These are phyloP conservation scores for Stephania japonica DNA, from an alignment of 164 flowering plant genomes.

Conservation along the genomic window DNA sequence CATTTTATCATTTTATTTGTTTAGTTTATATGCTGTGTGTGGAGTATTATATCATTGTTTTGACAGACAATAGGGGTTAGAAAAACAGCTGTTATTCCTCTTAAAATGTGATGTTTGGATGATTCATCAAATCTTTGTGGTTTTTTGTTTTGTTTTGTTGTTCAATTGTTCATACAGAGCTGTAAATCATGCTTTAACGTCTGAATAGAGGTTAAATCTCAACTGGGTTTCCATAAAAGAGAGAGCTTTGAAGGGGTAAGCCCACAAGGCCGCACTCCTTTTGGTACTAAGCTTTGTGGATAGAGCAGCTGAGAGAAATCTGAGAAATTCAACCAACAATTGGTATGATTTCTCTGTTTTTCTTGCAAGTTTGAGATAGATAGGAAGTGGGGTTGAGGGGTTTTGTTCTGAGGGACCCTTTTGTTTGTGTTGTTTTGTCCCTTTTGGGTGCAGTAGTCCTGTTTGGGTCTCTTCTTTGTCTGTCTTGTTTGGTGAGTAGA, in stretches of 20 bases:
- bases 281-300: neutral
- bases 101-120: slow-evolving; percentile 6
- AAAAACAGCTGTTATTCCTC: slow-evolving; percentile 3
- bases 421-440: slow-evolving; percentile 3
- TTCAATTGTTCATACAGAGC: neutral
- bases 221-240: too few relatives aligned
- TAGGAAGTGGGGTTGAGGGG: neutral
- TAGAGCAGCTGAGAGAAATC: neutral
- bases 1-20: too few relatives aligned
- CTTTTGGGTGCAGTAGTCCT: neutral
- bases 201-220: too few relatives aligned
- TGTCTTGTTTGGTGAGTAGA: slow-evolving; percentile 10
- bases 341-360: slow-evolving; percentile 4
- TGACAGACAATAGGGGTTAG: neutral
- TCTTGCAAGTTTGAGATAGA: neutral
- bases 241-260: neutral
- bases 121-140: neutral
- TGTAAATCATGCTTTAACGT: too few relatives aligned
- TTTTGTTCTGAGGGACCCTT: neutral
- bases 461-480: neutral
- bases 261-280: neutral
- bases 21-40: neutral
- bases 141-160: neutral
- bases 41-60: neutral
- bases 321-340: neutral